Evolutionary conservation across 2,329 filamentous ascomycete species (phyloP), one percentile per base, ranked within the genome.

Genomic region (Chrysoporthe cubensis): DNA sequence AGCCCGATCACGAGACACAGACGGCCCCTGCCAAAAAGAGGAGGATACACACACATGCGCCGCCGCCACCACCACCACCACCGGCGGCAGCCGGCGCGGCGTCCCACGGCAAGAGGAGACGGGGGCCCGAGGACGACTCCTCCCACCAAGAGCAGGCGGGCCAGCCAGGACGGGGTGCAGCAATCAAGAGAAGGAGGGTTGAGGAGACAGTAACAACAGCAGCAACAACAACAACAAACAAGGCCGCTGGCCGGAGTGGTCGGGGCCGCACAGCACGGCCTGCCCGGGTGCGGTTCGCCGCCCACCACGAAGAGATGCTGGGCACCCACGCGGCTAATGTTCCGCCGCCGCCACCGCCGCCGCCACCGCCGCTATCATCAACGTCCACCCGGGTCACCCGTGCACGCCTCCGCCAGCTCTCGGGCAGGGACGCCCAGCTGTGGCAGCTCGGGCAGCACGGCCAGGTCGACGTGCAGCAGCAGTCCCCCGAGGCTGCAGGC

Each of bases 31-130:
- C 37, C n/a, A 63, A 43, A 5, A 63, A 43, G 61, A 63, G 61
- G 48, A 63, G 26, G 40, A 63, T 26, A 26, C 26, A 56, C 37
- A 54, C 48, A 21, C 48, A 21, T 16, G 32, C 26, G 13, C 52
- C 11, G 46, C 46, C 46, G 61, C 13, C 37, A 21, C 34, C 26
- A 26, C 26, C 2, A 26, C 26, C 26, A 26, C 26, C 2, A 26
- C 26, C 2, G 2, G 26, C 26, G 2, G 2, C 26, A 40, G 18
- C 46, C 26, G 26, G 26, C 2, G 26, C 26, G 26, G 26, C 26
- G 4, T 63, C 48, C 34, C 13, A 18, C 37, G 16, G n/a, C 34
- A 63, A 52, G 48, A 54, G 48, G 61, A 63, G 50, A 34, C 50
- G 61, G 48, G 21, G 14, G 48, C 37, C 48, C 21, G 18, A 7